Evolutionary conservation across 1,139 yeast genomes (phyloP).

Genomic region (Nakaseomyces bracarensis): DNA sequence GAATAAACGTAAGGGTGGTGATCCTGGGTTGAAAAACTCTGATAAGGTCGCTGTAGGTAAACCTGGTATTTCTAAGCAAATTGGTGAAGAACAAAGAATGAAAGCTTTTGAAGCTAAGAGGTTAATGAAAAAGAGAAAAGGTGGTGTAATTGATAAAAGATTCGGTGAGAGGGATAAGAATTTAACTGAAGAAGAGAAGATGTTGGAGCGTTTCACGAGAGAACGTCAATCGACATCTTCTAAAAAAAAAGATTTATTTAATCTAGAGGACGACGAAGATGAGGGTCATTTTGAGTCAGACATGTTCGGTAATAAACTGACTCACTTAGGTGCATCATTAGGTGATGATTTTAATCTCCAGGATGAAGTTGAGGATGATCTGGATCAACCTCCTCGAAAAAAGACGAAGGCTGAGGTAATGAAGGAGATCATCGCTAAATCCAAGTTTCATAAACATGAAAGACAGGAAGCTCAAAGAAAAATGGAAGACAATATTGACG

Average conservation of each 20-base stretch:
- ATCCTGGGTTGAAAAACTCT: slow-evolving; percentile 32
- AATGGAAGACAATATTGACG: slow-evolving; percentile 61
- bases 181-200: slow-evolving; percentile 78
- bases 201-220: slow-evolving; percentile 88
- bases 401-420: slow-evolving; percentile 91
- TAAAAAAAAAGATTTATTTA: slow-evolving; percentile 47
- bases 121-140: slow-evolving; percentile 56
- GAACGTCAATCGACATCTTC: slow-evolving; percentile 59
- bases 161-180: slow-evolving; percentile 79
- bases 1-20: slow-evolving; percentile 53
- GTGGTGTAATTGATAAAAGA: slow-evolving; percentile 76
- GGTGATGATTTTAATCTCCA: slow-evolving; percentile 40
- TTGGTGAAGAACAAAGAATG: slow-evolving; percentile 66
- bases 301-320: slow-evolving; percentile 45
- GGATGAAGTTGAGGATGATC: slow-evolving; percentile 38
- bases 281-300: slow-evolving; percentile 35
- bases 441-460: slow-evolving; percentile 81
- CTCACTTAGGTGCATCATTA: slow-evolving; percentile 73
- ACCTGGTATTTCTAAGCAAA: slow-evolving; percentile 67
- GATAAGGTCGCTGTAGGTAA: slow-evolving; percentile 57
- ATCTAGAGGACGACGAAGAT: slow-evolving; percentile 66
- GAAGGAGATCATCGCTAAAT: slow-evolving; percentile 94
- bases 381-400: slow-evolving; percentile 45
- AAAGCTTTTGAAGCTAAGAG: slow-evolving; percentile 59
- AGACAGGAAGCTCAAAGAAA: slow-evolving; percentile 73